phyloP scores from a whole-genome alignment of 306 rosid species.

The Sophora flavescens region DNA sequence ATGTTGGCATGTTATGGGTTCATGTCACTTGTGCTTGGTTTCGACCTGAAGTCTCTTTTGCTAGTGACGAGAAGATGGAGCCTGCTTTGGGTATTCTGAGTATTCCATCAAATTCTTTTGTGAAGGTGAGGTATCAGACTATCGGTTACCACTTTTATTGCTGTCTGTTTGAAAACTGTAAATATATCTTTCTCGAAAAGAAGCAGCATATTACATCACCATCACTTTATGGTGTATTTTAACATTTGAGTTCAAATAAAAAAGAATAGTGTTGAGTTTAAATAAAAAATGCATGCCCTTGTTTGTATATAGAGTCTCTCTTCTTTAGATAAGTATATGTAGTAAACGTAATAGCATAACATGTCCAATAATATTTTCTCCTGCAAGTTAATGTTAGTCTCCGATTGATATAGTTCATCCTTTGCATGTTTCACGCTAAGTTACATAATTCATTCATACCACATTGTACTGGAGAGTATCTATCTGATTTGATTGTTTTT shows the following conservation, averaged over 20 bases:
- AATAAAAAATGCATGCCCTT: neutral
- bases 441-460: slow-evolving; percentile 3
- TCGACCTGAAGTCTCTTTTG: slow-evolving; percentile 88
- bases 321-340: neutral
- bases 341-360: neutral
- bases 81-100: slow-evolving; percentile 94
- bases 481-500: neutral
- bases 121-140: slow-evolving; percentile 58
- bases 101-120: slow-evolving; percentile 89
- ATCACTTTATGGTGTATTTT: slow-evolving; percentile 30
- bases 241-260: slow-evolving; percentile 4
- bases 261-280: neutral
- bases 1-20: slow-evolving; percentile 84
- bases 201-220: neutral
- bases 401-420: slow-evolving; percentile 1
- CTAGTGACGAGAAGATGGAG: slow-evolving; percentile 91
- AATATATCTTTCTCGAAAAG: slow-evolving; percentile 23
- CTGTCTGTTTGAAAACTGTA: slow-evolving; percentile 21
- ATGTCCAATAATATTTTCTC: neutral
- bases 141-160: slow-evolving; percentile 15
- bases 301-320: slow-evolving; percentile 5
- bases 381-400: slow-evolving; percentile 13
- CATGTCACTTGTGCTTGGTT: slow-evolving; percentile 98
- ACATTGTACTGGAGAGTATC: slow-evolving; percentile 4
- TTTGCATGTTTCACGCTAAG: slow-evolving; percentile 15